Conservation (phyloP, 495 filamentous ascomycete species). For the Aspergillus avenaceus region DNA sequence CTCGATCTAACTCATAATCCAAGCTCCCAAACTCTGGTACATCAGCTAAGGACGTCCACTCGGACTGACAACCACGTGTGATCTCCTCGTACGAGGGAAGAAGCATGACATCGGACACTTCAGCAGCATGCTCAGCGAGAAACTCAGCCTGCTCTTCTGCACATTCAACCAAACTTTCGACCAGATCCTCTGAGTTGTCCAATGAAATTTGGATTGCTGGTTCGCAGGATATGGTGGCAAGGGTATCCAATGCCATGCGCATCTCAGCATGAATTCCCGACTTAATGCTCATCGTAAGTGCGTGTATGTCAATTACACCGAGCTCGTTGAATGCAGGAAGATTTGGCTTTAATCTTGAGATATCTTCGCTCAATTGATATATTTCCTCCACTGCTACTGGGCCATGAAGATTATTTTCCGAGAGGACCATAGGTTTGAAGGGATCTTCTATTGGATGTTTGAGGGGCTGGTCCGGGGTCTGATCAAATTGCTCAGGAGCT, state of each 20-base stretch:
- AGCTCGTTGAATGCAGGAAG: conserved; percentile 74
- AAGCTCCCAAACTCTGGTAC: conserved; percentile 69
- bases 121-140: conserved; percentile 72
- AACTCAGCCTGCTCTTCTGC: conserved; percentile 81
- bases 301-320: conserved; percentile 83
- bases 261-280: conserved; percentile 87
- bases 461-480: conserved; percentile 44
- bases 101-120: conserved; percentile 78
- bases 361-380: conserved; percentile 56
- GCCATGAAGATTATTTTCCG: conserved; percentile 55
- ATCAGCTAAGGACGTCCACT: conserved; percentile 65
- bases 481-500: conserved; percentile 35
- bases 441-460: conserved; percentile 40
- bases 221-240: conserved; percentile 68
- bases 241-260: conserved; percentile 78
- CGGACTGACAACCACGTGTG: conserved; percentile 66
- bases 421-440: conserved; percentile 55
- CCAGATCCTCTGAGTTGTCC: conserved; percentile 77
- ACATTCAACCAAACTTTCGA: conserved; percentile 85
- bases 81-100: conserved; percentile 85
- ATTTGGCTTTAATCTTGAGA: conserved; percentile 62
- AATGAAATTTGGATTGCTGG: conserved; percentile 58
- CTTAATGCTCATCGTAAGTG: conserved; percentile 88
- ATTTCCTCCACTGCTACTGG: conserved; percentile 61
- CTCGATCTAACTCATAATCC: conserved; percentile 78